Evolutionary conservation across 139 green algal species (phyloP).

Genomic region (Chlamydomonas applanata): DNA sequence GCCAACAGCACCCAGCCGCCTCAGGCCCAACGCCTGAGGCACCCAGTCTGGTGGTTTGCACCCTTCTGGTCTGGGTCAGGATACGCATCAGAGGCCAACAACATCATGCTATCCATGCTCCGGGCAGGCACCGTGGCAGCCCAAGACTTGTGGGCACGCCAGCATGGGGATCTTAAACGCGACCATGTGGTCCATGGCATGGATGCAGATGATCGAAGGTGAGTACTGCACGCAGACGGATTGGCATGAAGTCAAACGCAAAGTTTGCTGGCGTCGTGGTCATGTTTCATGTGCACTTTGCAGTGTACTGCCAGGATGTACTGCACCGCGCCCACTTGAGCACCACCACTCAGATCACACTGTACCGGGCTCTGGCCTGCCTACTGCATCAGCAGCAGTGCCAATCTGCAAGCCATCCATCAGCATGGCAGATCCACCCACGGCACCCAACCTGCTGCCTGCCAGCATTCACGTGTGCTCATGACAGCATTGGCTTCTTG

Average conservation of each 20-base stretch:
- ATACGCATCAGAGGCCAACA: slow-evolving; percentile 39
- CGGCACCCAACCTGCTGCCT: background rate
- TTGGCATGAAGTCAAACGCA: background rate
- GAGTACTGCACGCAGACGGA: background rate
- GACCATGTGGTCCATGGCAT: slow-evolving; percentile 18
- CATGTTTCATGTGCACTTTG: background rate
- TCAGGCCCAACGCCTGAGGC: too few species aligned
- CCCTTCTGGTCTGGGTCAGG: slow-evolving; percentile 33
- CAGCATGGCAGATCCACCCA: background rate
- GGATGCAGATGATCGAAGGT: slow-evolving; percentile 14
- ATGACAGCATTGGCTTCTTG: background rate
- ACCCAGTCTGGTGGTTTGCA: slow-evolving; percentile 30
- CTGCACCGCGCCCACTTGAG: too few species aligned
- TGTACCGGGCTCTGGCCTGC: too few species aligned
- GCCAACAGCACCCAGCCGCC: too few species aligned
- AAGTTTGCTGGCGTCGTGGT: too few species aligned
- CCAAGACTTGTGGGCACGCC: background rate
- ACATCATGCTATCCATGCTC: slow-evolving; percentile 37
- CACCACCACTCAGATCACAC: too few species aligned
- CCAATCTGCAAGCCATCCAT: too few species aligned
- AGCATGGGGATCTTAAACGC: slow-evolving; percentile 13
- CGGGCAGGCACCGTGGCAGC: slow-evolving; percentile 4
- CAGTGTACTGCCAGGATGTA: background rate
- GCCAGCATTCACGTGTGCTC: background rate
- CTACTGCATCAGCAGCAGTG: too few species aligned